These are phyloP conservation scores for Otatea glauca DNA, from an alignment of 176 grass and related monocot species.

Conservation along the genomic window DNA sequence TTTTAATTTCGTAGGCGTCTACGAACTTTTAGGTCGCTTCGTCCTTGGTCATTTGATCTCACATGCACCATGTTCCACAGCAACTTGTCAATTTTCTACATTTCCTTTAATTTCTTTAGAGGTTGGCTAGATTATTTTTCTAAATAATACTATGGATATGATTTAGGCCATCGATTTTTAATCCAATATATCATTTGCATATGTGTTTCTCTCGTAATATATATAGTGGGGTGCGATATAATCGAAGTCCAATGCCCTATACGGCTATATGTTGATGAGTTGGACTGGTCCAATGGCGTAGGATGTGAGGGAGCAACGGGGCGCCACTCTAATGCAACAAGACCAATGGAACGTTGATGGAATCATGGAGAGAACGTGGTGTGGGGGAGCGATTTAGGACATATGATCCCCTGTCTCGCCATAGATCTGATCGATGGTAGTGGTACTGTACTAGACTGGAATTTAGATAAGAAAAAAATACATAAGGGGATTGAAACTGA, in stretches of 20 bases:
- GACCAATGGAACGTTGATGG: background rate
- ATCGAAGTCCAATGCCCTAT: background rate
- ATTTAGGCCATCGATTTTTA: no score
- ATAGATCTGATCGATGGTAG: background rate
- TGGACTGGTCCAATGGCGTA: slow-evolving; percentile 17
- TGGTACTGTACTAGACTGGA: no score
- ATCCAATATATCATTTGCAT: background rate
- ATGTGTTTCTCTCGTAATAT: background rate
- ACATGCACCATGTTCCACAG: background rate
- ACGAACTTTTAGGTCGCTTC: background rate
- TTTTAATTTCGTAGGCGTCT: background rate
- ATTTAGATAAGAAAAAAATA: background rate
- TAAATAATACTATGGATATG: background rate
- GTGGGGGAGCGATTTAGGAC: background rate
- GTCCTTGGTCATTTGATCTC: background rate
- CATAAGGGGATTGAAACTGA: background rate
- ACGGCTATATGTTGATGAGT: background rate
- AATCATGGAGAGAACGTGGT: background rate
- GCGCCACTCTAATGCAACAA: background rate
- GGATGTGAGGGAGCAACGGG: slow-evolving; percentile 26
- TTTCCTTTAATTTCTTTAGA: no score
- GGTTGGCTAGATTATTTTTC: background rate
- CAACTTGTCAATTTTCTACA: background rate
- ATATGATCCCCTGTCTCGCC: background rate
- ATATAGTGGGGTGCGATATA: background rate